phyloP scores from a whole-genome alignment of 805 yeast genomes.

The Wickerhamomyces alni region DNA sequence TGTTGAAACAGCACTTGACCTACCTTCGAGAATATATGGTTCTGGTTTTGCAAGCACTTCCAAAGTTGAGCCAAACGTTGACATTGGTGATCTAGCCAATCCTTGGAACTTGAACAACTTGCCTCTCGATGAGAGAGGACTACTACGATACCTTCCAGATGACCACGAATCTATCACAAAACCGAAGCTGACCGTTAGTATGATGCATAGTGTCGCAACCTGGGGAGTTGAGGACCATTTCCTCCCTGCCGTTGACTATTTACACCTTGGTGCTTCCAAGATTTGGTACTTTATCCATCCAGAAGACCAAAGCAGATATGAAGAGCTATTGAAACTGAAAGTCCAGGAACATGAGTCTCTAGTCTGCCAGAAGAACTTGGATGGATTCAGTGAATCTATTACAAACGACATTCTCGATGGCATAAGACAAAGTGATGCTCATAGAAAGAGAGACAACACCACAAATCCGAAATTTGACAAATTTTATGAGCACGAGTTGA shows the following conservation, averaged over 20 bases:
- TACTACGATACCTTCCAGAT: constrained; percentile 39
- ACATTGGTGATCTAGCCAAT: constrained; percentile 3
- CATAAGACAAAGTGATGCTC: constrained; percentile 10
- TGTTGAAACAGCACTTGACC: constrained; percentile 29
- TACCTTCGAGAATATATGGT: constrained; percentile 33
- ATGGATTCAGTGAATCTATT: constrained; percentile 9
- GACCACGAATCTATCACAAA: constrained; percentile 35
- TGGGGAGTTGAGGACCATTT: constrained; percentile 63
- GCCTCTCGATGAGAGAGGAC: constrained; percentile 42
- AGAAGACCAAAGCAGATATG: constrained; percentile 45
- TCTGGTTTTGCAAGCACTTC: constrained; percentile 28
- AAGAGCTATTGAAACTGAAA: constrained; percentile 45
- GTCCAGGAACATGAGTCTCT: constrained; percentile 17
- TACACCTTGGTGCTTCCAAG: constrained; percentile 48
- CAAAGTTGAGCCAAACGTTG: constrained; percentile 14
- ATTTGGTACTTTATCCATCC: constrained; percentile 64
- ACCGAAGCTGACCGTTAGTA: constrained; percentile 44
- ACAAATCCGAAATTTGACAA: constrained; percentile 13
- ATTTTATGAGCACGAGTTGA: constrained; percentile 14
- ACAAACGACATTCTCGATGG: constrained; percentile 16
- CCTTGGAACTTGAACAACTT: constrained; percentile 59
- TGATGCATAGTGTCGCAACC: constrained; percentile 46
- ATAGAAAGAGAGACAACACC: constrained; percentile 11
- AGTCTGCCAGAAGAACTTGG: neutral
- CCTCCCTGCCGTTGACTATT: constrained; percentile 46